Evolutionary conservation across 1,284 basidiomycete species (phyloP), one percentile per base, ranked within the genome.

Genomic region (Psilocybe mexicana): DNA sequence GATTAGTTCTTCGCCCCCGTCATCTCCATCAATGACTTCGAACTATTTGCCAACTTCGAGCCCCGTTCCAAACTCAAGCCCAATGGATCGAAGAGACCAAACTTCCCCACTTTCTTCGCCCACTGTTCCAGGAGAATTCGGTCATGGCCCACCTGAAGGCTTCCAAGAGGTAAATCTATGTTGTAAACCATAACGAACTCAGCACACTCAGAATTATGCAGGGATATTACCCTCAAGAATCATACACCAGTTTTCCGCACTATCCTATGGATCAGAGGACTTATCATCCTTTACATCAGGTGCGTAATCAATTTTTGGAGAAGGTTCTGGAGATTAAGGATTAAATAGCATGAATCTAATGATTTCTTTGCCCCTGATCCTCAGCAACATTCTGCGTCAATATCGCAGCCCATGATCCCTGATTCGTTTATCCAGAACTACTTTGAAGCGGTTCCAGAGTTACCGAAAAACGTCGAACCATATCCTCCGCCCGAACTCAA

Each of bases 1-100:
- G 50, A 60, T 57, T 45, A 61, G 59, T 61, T 66, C 65, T 42
- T 66, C 66, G 53, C 63, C 63, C 61, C 64, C 65, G 33, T 77
- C 77, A 42, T 75, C 78, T 2, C 76, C 77, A 54, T 62, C 65
- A 55, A 62, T 61, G 60, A 58, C 47, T 48, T 63, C 64, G 11
- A 63, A 59, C 48, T 65, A 63, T 53, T 47, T 61, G 18, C 79
- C 76, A 28, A 78, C 74, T 50, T 86, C 83, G 2, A 84, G 81
- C 59, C 62, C 66, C 26, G 35, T 63, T 46, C 58, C 63, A 8
- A 60, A 54, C 53, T 63, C 63, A 52, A 63, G 56, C 35, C 56
- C 63, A 23, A 54, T 60, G 24, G 60, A 55, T 44, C 54, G 43
- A 25, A 49, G 53, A 18, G 48, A 45, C 52, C 53, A 55, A 33